Percentiles rank a stretch among this genome's conserved stretches.
Conservation (phyloP, 2,329 filamentous ascomycete genomes). For the Drechslera avenae region DNA sequence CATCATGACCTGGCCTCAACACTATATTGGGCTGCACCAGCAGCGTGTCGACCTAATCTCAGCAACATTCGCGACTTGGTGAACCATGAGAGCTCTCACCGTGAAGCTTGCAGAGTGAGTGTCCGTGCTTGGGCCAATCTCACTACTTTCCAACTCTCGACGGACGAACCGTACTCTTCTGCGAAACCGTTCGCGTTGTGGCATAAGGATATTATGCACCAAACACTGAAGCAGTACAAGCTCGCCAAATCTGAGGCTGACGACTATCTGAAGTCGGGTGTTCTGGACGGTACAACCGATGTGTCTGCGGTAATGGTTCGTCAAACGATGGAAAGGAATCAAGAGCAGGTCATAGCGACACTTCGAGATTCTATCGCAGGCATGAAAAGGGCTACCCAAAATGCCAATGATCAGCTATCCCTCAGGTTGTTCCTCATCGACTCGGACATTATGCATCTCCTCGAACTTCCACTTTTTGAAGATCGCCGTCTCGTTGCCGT, state of each 20-base stretch:
- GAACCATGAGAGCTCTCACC: conserved; percentile 62
- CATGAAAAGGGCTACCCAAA: conserved; percentile 56
- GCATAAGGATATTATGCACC: conserved; percentile 59
- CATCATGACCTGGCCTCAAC: conserved; percentile 66
- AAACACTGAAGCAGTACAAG: conserved; percentile 60
- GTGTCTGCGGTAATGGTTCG: conserved; percentile 57
- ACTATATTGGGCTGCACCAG: conserved; percentile 63
- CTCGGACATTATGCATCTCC: conserved; percentile 52
- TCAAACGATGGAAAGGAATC: conserved; percentile 60
- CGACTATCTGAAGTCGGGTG: conserved; percentile 52
- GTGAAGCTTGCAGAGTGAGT: conserved; percentile 64
- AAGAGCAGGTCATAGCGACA: conserved; percentile 61
- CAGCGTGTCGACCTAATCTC: conserved; percentile 58
- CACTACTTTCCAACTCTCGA: conserved; percentile 62
- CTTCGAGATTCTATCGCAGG: conserved; percentile 59
- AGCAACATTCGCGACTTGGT: conserved; percentile 60
- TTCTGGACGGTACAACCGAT: conserved; percentile 41
- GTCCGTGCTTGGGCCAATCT: conserved; percentile 64
- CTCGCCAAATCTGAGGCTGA: conserved; percentile 64
- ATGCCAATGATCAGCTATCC: conserved; percentile 48
- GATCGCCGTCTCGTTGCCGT: conserved; percentile 51
- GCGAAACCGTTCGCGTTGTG: conserved; percentile 59
- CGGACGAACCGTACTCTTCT: conserved; percentile 52
- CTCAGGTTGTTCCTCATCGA: conserved; percentile 53
- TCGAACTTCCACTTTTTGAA: conserved; percentile 60